These are phyloP conservation scores for Metarhizium humberi DNA, from an alignment of 2,329 filamentous ascomycete genomes.

Conservation along the genomic window DNA sequence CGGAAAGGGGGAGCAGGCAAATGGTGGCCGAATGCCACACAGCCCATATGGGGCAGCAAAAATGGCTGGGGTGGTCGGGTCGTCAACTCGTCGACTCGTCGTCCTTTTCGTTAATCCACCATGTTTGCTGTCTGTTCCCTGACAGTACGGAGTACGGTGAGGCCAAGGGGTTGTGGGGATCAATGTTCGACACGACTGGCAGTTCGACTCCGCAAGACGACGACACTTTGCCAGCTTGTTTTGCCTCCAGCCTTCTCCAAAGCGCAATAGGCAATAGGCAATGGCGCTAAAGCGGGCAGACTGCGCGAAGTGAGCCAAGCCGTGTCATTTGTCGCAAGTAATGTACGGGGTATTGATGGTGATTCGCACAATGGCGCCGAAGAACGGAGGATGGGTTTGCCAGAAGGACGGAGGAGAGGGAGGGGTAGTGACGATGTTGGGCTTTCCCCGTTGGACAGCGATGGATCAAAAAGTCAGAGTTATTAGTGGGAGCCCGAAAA, in stretches of 20 bases:
- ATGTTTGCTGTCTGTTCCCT: background rate
- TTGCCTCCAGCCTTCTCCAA: background rate
- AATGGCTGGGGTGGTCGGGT: background rate
- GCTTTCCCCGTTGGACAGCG: constrained; percentile 1
- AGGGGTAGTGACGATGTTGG: background rate
- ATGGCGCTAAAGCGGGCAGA: background rate
- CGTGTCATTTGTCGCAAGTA: background rate
- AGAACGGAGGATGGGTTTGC: background rate
- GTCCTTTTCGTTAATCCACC: background rate
- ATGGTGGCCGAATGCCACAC: constrained; percentile 1
- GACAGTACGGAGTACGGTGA: background rate
- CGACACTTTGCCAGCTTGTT: background rate
- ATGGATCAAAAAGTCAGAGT: background rate
- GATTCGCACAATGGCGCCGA: background rate
- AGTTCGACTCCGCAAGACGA: background rate
- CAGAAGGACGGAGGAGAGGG: background rate
- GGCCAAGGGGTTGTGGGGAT: background rate
- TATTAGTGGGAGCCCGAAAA: background rate
- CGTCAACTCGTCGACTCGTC: background rate
- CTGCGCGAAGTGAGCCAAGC: background rate
- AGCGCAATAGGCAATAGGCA: background rate
- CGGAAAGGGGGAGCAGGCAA: background rate
- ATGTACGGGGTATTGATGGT: background rate
- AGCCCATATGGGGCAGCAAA: background rate
- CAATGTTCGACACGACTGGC: background rate